These are phyloP conservation scores for Ogataea hybrid DNA, from an alignment of 1,139 yeast species.

Conservation along the genomic window DNA sequence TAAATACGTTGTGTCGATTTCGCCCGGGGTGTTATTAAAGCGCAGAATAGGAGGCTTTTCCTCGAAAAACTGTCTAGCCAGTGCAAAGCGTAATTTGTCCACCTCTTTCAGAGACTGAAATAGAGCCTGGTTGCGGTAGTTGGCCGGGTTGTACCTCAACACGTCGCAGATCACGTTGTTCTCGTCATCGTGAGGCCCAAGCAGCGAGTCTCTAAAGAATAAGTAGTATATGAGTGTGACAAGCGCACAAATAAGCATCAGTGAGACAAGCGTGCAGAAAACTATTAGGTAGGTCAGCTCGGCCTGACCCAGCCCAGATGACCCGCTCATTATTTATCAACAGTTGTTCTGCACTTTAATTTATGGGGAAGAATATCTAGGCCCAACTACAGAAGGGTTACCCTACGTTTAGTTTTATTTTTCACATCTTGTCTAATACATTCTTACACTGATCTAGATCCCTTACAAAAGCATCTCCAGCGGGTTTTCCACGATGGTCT, in stretches of 20 bases:
- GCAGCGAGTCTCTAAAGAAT: constrained; percentile 19
- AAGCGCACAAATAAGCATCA: constrained; percentile 19
- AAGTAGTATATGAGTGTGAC: constrained; percentile 19
- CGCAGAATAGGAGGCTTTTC: constrained; percentile 39
- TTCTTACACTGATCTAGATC: constrained; percentile 22
- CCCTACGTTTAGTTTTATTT: constrained; percentile 1
- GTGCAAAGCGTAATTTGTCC: constrained; percentile 30
- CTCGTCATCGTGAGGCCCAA: constrained; percentile 14
- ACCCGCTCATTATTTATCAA: constrained; percentile 1
- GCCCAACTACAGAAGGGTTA: neutral
- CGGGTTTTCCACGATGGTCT: constrained; percentile 92
- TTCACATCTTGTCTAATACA: constrained; percentile 6
- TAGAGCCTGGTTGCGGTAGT: constrained; percentile 16
- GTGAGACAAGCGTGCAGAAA: constrained; percentile 21
- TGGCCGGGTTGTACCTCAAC: constrained; percentile 12
- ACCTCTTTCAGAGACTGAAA: constrained; percentile 12
- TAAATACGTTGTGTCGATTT: constrained; percentile 33
- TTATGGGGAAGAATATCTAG: constrained; percentile 2
- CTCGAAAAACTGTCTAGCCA: constrained; percentile 38
- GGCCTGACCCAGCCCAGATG: constrained; percentile 18
- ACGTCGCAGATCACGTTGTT: constrained; percentile 20
- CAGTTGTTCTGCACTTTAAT: neutral
- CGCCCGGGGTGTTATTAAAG: constrained; percentile 36
- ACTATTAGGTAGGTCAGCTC: constrained; percentile 23
- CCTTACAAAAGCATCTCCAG: constrained; percentile 76